Percentiles rank a stretch among this genome's conserved stretches.
These are phyloP conservation scores for Albifimbria verrucaria DNA, from an alignment of 2,329 filamentous ascomycete species.

Conservation along the genomic window DNA sequence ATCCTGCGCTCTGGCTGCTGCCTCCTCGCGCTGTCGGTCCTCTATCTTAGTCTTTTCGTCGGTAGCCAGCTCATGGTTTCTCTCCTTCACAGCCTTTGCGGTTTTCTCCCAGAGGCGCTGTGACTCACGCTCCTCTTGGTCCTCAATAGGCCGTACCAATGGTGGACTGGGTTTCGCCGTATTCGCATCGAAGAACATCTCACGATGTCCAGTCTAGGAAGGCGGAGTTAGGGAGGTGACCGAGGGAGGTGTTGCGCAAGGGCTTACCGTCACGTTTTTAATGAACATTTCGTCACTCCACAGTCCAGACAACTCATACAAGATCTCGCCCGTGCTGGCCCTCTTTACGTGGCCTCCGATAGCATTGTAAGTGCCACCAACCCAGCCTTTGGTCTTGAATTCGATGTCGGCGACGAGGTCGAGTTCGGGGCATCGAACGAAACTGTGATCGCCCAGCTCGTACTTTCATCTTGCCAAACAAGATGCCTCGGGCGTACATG, in stretches of 20 bases:
- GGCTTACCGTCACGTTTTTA: constrained; percentile 70
- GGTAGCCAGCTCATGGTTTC: constrained; percentile 85
- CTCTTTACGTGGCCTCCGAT: constrained; percentile 91
- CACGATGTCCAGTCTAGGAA: constrained; percentile 76
- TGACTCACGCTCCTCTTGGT: constrained; percentile 88
- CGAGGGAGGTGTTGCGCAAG: neutral
- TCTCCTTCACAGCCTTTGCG: constrained; percentile 74
- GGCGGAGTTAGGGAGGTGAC: neutral
- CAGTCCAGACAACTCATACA: constrained; percentile 88
- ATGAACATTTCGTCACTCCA: constrained; percentile 97
- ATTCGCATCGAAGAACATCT: constrained; percentile 84
- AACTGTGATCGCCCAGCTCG: constrained; percentile 93
- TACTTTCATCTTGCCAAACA: constrained; percentile 99
- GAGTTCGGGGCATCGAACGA: constrained; percentile 85
- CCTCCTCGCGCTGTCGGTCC: constrained; percentile 86
- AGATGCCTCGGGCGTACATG: constrained; percentile 96
- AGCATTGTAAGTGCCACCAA: constrained; percentile 92
- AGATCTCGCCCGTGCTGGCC: constrained; percentile 76
- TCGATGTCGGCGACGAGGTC: constrained; percentile 87
- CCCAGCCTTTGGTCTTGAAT: constrained; percentile 98
- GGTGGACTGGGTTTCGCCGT: constrained; percentile 75
- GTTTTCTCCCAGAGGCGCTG: constrained; percentile 84
- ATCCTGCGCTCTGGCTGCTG: constrained; percentile 72
- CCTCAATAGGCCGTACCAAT: constrained; percentile 69
- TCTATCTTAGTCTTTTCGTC: constrained; percentile 97